These are phyloP conservation scores for Rhodotorula paludigena DNA, from an alignment of 768 basidiomycete genomes.

Conservation along the genomic window DNA sequence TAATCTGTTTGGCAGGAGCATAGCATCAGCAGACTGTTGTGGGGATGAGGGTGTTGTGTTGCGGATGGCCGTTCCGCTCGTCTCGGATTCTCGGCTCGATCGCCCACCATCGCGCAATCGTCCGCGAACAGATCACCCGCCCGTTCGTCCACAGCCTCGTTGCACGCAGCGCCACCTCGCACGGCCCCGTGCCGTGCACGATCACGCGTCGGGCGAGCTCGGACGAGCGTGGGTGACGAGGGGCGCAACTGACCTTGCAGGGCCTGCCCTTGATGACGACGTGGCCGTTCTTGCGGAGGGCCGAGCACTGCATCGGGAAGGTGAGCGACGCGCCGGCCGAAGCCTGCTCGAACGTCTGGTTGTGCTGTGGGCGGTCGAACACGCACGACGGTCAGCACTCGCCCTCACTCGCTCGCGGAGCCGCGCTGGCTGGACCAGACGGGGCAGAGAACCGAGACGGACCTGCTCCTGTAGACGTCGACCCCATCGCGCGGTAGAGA, in stretches of 20 bases:
- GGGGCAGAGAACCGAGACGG: neutral
- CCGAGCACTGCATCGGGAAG: conserved; percentile 68
- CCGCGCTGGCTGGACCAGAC: no score
- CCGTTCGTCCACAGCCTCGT: neutral
- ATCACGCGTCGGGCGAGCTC: neutral
- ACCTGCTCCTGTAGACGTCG: conserved; percentile 6
- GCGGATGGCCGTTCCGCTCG: no score
- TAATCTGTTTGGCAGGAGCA: conserved; percentile 52
- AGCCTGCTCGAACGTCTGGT: conserved; percentile 42
- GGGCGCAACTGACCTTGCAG: conserved; percentile 61
- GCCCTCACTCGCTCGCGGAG: no score
- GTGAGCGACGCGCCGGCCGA: conserved; percentile 46
- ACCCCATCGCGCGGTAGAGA: neutral
- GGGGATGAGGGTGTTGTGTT: no score
- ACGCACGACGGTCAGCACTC: neutral
- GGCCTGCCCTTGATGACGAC: conserved; percentile 97
- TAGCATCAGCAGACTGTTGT: neutral
- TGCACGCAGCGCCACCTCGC: neutral
- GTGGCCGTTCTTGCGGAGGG: conserved; percentile 63
- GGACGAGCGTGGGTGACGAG: neutral
- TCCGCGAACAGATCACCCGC: no score
- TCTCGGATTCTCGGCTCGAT: no score
- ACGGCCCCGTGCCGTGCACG: neutral
- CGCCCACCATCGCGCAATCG: no score
- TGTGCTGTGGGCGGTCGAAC: conserved; percentile 25